Evolutionary conservation across 176 grass and related monocot species (phyloP).

Genomic region (Phoenix dactylifera): DNA sequence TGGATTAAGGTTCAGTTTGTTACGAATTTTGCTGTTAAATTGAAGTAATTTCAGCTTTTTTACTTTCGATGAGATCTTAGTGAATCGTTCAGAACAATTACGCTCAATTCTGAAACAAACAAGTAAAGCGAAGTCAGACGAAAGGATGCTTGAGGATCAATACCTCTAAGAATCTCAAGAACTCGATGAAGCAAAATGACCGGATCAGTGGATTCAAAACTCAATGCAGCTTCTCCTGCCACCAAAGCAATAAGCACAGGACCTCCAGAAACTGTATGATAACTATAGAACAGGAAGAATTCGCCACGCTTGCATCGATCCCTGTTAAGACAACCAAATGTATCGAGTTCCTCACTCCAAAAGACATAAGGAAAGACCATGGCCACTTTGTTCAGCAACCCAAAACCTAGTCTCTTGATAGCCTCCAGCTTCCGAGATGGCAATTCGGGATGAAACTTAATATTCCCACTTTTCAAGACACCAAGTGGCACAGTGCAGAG

Average conservation of each 20-base stretch:
- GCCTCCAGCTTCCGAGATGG: conserved; percentile 55
- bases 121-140: background rate
- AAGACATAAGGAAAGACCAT: conserved; percentile 89
- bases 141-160: background rate
- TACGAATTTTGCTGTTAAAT: no score
- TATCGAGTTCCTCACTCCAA: conserved; percentile 86
- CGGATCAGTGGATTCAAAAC: conserved; percentile 77
- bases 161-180: conserved; percentile 80
- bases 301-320: conserved; percentile 73
- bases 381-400: conserved; percentile 84
- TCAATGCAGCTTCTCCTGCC: conserved; percentile 75
- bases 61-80: no score
- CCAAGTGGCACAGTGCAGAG: conserved; percentile 87
- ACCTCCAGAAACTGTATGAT: conserved; percentile 87
- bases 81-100: no score
- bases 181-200: conserved; percentile 58
- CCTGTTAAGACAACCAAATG: conserved; percentile 84
- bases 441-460: conserved; percentile 66
- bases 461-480: conserved; percentile 50
- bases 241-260: conserved; percentile 79
- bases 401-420: conserved; percentile 68
- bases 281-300: conserved; percentile 91
- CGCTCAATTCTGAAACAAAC: no score
- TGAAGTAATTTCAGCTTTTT: no score
- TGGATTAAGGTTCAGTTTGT: no score